These are phyloP conservation scores for Plasmodium sp. DNA, from an alignment of 169 alveolate species.

Conservation along the genomic window DNA sequence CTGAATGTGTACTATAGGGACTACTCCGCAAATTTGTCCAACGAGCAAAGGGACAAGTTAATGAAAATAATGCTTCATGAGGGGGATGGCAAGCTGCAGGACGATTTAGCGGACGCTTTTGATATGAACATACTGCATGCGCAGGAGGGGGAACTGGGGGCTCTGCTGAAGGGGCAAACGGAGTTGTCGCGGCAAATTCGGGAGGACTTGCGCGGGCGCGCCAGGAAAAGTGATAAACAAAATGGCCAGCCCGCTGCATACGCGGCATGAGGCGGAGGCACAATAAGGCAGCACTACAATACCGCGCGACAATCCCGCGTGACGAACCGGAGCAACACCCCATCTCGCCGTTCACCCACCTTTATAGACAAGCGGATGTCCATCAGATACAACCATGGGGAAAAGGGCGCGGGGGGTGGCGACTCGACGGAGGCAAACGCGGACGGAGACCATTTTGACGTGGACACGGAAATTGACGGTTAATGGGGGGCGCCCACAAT, in stretches of 20 bases:
- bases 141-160: conserved; percentile 9
- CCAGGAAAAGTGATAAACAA: conserved; percentile 7
- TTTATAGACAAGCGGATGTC: conserved; percentile 26
- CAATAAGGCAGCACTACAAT: neutral
- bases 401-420: neutral
- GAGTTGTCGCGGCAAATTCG: conserved; percentile 3
- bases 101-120: neutral
- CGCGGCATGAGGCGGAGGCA: neutral
- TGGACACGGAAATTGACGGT: conserved; percentile 44
- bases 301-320: neutral
- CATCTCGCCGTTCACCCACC: neutral
- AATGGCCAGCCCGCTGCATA: neutral
- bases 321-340: neutral
- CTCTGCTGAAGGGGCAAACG: conserved; percentile 14
- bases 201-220: conserved; percentile 17
- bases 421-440: neutral
- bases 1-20: conserved; percentile 56
- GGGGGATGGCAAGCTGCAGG: neutral
- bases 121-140: conserved; percentile 27
- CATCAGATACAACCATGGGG: conserved; percentile 18
- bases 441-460: conserved; percentile 10
- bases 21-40: conserved; percentile 24
- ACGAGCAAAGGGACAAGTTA: conserved; percentile 24
- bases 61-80: conserved; percentile 17
- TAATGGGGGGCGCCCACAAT: neutral